Conservation (phyloP, 148 eudicot genomes). For the Rhododendron simsii region DNA sequence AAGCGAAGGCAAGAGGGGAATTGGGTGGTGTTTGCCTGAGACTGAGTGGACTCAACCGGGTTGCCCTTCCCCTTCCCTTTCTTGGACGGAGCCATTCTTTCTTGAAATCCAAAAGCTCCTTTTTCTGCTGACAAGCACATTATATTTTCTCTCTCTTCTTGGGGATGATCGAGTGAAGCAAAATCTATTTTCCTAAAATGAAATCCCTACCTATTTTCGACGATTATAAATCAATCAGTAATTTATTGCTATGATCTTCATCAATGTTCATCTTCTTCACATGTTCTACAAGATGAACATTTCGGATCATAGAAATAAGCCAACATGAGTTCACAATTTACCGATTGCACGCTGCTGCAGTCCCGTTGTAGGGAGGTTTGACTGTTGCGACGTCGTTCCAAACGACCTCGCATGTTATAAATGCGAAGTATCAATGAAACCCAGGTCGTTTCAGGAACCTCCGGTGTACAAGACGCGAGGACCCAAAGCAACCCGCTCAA, state of each 20-base stretch:
- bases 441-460: no score
- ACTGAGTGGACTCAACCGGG: slow-evolving; percentile 31
- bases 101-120: not conserved
- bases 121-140: no score
- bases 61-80: slow-evolving; percentile 53
- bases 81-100: slow-evolving; percentile 53
- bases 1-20: slow-evolving; percentile 60
- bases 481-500: no score
- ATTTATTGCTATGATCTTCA: not conserved
- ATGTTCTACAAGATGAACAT: not conserved
- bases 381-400: not conserved
- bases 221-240: not conserved
- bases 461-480: no score
- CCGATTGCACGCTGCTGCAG: not conserved
- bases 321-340: not conserved
- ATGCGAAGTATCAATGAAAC: not conserved
- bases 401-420: not conserved
- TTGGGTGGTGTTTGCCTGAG: slow-evolving; percentile 16
- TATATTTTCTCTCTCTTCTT: not conserved
- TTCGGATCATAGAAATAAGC: not conserved
- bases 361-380: not conserved
- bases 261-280: not conserved
- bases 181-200: no score
- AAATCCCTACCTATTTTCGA: not conserved
- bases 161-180: not conserved